Evolutionary conservation across 192 early-diverging fungal species (phyloP), one percentile per base, ranked within the genome.

Genomic region (Coemansia sp.): DNA sequence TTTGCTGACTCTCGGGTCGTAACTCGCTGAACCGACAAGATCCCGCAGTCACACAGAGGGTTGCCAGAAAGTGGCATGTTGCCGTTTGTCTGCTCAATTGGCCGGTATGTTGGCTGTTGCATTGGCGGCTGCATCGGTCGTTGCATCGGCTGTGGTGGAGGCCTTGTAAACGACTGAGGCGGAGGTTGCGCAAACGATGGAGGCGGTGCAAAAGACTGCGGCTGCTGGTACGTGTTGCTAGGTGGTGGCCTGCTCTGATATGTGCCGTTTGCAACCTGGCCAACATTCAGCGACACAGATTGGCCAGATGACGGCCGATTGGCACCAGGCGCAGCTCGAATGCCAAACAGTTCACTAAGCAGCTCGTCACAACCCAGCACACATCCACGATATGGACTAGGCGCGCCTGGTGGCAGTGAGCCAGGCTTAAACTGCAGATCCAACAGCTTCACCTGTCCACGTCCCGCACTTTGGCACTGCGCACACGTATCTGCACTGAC

Each of bases 1-100:
- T 88, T 88, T 32, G 79, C 66, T 0, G 82, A 78, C 20, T 86
- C 85, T 27, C 84, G 85, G 0, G 53, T 54, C 11, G 78, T 78
- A 5, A 71, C 60, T 29, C 81, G 67, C 39, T 75, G 72, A 4
- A 74, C 65, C 3, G 84, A 74, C 1, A 59, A 58, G 10, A 61
- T 62, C n/a, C 73, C 64, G 43, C 83, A 82, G 20, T 68, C 60
- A 54, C 86, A 88, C 54, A 61, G 24, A 41, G 83, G 75, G 8
- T 47, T 61, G 23, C 51, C 45, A 5, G 65, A 52, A 12, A 37
- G 39, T 54, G 39, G 18, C 10, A 37, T 45, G 35, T 19, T 54
- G 38, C 19, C 2, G 11, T 38, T 39, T 24, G n/a, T 3, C 43
- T 58, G 39, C n/a, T 13, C 32, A 2, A 57, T 35, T 3, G 35